Conservation (phyloP, 306 rosid genomes). For the Pterocarpus macrocarpus region DNA sequence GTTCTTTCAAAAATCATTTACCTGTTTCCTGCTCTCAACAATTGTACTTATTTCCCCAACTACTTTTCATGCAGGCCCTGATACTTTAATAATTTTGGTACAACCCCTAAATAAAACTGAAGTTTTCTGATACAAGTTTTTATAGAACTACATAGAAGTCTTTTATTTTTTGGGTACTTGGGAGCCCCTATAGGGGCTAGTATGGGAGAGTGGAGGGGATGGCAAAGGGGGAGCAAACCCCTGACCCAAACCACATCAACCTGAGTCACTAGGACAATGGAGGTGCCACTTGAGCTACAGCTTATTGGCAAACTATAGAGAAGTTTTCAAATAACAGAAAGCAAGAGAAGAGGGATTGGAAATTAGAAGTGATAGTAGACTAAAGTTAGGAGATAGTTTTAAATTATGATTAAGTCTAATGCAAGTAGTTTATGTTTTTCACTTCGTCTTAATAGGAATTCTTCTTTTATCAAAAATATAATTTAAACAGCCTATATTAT, state of each 20-base stretch:
- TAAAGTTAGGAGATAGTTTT: conserved; percentile 2
- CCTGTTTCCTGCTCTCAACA: not conserved
- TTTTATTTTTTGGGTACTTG: no score
- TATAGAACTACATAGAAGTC: not conserved
- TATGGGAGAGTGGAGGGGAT: not conserved
- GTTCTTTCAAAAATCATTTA: not conserved
- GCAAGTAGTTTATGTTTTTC: not conserved
- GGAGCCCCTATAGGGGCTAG: no score
- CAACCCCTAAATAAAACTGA: conserved; percentile 1
- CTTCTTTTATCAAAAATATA: not conserved
- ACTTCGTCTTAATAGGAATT: not conserved
- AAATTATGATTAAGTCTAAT: not conserved
- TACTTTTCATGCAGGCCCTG: conserved; percentile 16
- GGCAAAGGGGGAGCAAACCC: not conserved
- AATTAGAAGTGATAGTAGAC: conserved; percentile 31
- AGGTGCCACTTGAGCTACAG: not conserved
- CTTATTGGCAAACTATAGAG: not conserved
- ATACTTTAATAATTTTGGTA: conserved; percentile 5
- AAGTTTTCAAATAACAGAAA: conserved; percentile 10
- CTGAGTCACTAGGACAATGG: not conserved
- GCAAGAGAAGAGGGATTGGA: conserved; percentile 14
- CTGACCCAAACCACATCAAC: not conserved
- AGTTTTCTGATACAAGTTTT: conserved; percentile 1
- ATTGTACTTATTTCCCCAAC: conserved; percentile 1
- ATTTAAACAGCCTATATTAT: conserved; percentile 8